phyloP scores from a whole-genome alignment of 768 basidiomycete genomes.

The Scleroderma bovista region DNA sequence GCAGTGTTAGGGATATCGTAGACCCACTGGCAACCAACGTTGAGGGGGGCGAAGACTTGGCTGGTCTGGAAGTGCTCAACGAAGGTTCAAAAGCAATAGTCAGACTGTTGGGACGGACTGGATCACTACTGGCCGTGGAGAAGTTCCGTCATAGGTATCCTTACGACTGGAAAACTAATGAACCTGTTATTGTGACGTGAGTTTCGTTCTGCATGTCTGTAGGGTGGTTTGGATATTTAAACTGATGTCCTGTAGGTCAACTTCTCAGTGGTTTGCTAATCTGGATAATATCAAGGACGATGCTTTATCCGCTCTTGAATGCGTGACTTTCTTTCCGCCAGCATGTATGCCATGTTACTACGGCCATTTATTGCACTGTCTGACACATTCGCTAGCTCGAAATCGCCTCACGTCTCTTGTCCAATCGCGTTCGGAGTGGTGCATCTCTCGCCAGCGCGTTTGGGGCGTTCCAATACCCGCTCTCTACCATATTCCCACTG shows the following conservation, averaged over 20 bases:
- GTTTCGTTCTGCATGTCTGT: conserved; percentile 17
- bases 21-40: neutral
- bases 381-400: conserved; percentile 47
- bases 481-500: conserved; percentile 60
- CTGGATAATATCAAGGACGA: conserved; percentile 75
- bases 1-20: conserved; percentile 51
- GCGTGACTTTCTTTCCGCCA: conserved; percentile 72
- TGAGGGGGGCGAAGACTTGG: conserved; percentile 43
- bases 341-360: conserved; percentile 45
- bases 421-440: conserved; percentile 92
- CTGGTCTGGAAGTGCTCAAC: conserved; percentile 69
- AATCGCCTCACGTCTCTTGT: conserved; percentile 87
- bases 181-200: conserved; percentile 88
- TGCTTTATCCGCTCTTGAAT: conserved; percentile 62
- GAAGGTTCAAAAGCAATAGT: conserved; percentile 67
- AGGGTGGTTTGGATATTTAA: neutral
- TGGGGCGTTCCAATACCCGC: conserved; percentile 98
- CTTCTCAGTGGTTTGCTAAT: conserved; percentile 97
- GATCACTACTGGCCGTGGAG: conserved; percentile 56
- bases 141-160: conserved; percentile 85
- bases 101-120: conserved; percentile 48
- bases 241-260: conserved; percentile 50
- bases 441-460: conserved; percentile 93
- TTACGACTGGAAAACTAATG: conserved; percentile 93
- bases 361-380: neutral